Evolutionary conservation across 495 filamentous ascomycete genomes (phyloP).

Genomic region (Podospora appendiculata): DNA sequence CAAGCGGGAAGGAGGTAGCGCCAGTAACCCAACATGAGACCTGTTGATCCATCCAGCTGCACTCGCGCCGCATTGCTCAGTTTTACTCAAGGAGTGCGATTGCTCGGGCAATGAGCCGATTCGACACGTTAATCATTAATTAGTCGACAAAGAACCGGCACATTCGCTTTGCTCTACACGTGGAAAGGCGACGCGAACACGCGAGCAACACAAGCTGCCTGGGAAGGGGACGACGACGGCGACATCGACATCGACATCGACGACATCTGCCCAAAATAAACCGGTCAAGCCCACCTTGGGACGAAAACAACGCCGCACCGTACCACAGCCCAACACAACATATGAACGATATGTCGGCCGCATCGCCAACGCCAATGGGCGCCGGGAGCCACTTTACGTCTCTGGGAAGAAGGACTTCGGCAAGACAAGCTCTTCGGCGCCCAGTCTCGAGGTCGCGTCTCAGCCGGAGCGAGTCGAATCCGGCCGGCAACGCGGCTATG

Average conservation of each 20-base stretch:
- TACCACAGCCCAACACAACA: neutral
- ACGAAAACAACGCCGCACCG: neutral
- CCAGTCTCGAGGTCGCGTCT: constrained; percentile 23
- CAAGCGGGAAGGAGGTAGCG: constrained; percentile 12
- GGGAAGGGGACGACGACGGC: neutral
- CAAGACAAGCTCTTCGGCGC: constrained; percentile 35
- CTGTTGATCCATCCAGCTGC: constrained; percentile 3
- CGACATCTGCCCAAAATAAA: no score
- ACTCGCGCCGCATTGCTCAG: constrained; percentile 16
- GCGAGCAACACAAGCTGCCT: neutral
- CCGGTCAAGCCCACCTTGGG: neutral
- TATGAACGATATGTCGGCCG: constrained; percentile 21
- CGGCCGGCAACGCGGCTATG: constrained; percentile 10
- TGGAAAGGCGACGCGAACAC: neutral
- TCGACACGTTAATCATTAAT: constrained; percentile 26
- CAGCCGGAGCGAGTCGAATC: constrained; percentile 31
- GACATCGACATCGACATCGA: neutral
- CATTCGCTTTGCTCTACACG: constrained; percentile 4
- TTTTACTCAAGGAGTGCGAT: constrained; percentile 12
- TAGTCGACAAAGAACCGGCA: constrained; percentile 13
- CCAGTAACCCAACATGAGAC: constrained; percentile 2
- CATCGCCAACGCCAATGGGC: constrained; percentile 29
- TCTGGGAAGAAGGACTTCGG: constrained; percentile 30
- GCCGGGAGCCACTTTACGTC: constrained; percentile 26
- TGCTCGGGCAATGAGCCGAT: constrained; percentile 19